Base-by-base conservation (phyloP, 2,329 filamentous ascomycete genomes). In the Septoria petroselini region DNA sequence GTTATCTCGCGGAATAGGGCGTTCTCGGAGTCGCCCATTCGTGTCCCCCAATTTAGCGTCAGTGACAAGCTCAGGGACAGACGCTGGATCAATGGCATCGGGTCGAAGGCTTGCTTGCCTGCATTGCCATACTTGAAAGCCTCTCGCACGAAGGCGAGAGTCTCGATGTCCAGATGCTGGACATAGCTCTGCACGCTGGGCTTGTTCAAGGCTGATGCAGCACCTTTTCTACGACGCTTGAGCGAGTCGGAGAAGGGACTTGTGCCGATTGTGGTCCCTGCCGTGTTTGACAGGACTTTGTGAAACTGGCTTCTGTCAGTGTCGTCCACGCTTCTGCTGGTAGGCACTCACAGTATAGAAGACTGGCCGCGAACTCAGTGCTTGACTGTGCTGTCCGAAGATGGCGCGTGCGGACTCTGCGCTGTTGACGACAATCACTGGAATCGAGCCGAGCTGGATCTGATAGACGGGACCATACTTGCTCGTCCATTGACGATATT, bases 21-120 rank as follows among this genome's bases (percentile, higher is more conserved):
- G 46, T 81, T 76, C n/a, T 83, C 72, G 47, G 82, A 76, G 12
- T 75, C 79, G 9, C 72, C 73, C 65, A 86, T 76, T 0, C 83
- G 75, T 0, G 77, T 76, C 0, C 83, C 83, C 81, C 81, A 86
- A 62, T 85, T 85, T 12, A 85, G 68, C 0, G 82, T 85, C 19
- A 85, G 65, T 0, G 80, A 76, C 2, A 85, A 70, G n/a, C 78
- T 82, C 3, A 85, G 67, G 9, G 76, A 79, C 0, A 85, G 72
- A 0, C 82, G 77, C 59, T 85, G 82, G 38, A 85, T 84, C 77
- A 84, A 82, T 0, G 82, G 80, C 79, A 84, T 81, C 0, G 82
- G 81, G 48, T 86, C 80, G 0, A 85, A 76, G 0, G 79, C 72
- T 1, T 68, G 68, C 1, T 68, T 67, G 0, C 83, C 83, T 1